A percentile compares a stretch with the other conserved stretches of the same genome.
Conservation (phyloP, 352 stramenopile genomes). For the Phytophthora ramorum region DNA sequence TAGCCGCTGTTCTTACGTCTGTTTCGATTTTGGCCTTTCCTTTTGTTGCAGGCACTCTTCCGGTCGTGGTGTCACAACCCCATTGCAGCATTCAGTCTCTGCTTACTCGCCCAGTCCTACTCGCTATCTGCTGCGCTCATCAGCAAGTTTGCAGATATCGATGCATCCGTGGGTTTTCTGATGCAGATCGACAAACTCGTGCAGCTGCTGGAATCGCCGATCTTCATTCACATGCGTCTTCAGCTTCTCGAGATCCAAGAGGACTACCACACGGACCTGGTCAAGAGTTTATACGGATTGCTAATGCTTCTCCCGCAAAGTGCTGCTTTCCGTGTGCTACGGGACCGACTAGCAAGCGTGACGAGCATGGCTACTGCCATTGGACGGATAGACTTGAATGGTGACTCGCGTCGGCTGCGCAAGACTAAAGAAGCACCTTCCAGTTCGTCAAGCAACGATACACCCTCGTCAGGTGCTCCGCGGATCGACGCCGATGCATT, state of each 20-base stretch:
- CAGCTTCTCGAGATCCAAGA: slow-evolving; percentile 98
- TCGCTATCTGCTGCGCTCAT: slow-evolving; percentile 96
- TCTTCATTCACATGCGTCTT: slow-evolving; percentile 98
- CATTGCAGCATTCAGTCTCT: slow-evolving; percentile 97
- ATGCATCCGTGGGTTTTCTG: slow-evolving; percentile 98
- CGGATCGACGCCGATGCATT: slow-evolving; percentile 63
- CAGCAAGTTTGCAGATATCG: slow-evolving; percentile 96
- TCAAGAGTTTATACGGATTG: slow-evolving; percentile 98
- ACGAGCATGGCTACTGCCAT: slow-evolving; percentile 90
- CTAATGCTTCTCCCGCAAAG: slow-evolving; percentile 98
- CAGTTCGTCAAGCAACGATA: slow-evolving; percentile 29
- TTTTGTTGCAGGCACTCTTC: slow-evolving; percentile 53
- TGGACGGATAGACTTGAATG: slow-evolving; percentile 71
- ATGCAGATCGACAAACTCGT: slow-evolving; percentile 99
- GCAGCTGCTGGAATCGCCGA: slow-evolving; percentile 98
- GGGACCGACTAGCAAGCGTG: slow-evolving; percentile 84
- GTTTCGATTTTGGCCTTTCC: too few relatives aligned
- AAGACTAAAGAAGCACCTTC: slow-evolving; percentile 17
- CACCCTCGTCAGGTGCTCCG: slow-evolving; percentile 10
- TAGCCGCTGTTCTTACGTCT: too few relatives aligned
- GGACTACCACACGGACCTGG: slow-evolving; percentile 93
- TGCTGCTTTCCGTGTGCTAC: slow-evolving; percentile 82
- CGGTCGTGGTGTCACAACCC: slow-evolving; percentile 98
- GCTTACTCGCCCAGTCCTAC: slow-evolving; percentile 98
- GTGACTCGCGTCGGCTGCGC: slow-evolving; percentile 26